Evolutionary conservation across 2,329 filamentous ascomycete genomes (phyloP).

Genomic region (Lojkania enalia): DNA sequence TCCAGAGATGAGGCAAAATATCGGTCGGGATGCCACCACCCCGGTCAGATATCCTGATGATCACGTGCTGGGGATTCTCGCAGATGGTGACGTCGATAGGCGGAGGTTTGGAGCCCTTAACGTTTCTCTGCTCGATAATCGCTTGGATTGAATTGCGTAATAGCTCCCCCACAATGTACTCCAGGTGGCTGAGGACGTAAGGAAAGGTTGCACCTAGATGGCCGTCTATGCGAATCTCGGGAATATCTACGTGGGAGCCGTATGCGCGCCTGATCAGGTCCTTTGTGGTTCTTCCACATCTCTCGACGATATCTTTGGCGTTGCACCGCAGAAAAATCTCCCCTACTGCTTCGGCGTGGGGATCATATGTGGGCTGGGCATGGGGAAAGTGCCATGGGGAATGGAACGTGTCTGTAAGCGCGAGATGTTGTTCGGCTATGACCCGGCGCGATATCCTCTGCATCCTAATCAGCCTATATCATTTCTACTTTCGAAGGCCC

Average conservation of each 20-base stretch:
- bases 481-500: too few species aligned
- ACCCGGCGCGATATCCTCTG: constrained; percentile 92
- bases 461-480: constrained; percentile 8
- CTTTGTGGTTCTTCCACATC: constrained; percentile 76
- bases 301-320: constrained; percentile 83
- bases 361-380: constrained; percentile 62
- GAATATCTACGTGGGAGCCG: constrained; percentile 70
- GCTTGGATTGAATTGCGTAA: constrained; percentile 94
- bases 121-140: constrained; percentile 72
- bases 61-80: constrained; percentile 91
- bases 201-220: constrained; percentile 91
- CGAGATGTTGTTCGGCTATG: constrained; percentile 96
- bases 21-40: constrained; percentile 88
- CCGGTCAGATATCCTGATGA: constrained; percentile 93
- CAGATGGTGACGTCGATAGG: constrained; percentile 94
- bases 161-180: constrained; percentile 96
- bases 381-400: constrained; percentile 87
- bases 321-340: constrained; percentile 94
- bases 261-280: constrained; percentile 76
- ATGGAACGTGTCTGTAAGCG: constrained; percentile 91
- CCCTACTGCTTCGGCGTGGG: constrained; percentile 83
- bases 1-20: constrained; percentile 89
- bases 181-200: constrained; percentile 92
- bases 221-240: constrained; percentile 80
- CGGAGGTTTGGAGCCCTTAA: constrained; percentile 59